Conservation (phyloP, 768 basidiomycete species). For the Cyclocybe aegerita region DNA sequence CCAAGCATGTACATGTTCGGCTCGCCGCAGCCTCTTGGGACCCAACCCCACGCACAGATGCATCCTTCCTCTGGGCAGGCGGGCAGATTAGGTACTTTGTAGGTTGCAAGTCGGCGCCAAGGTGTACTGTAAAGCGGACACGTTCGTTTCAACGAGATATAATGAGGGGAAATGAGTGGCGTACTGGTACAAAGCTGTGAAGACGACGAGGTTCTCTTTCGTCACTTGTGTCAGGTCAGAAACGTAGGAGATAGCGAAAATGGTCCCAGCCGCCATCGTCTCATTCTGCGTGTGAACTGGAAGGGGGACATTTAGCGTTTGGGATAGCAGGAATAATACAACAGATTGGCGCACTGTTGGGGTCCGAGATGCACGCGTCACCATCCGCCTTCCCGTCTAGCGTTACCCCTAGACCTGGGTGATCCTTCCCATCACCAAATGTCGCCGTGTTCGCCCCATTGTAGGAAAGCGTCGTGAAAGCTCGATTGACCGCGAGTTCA, state of each 20-base stretch:
- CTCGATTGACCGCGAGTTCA: constrained; percentile 41
- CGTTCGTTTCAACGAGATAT: not conserved
- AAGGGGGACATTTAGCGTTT: not conserved
- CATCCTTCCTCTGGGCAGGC: constrained; percentile 43
- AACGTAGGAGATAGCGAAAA: constrained; percentile 45
- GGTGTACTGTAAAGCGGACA: constrained; percentile 30
- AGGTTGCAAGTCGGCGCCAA: constrained; percentile 42
- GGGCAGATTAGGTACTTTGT: constrained; percentile 40
- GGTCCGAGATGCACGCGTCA: constrained; percentile 30
- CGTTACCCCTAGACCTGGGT: constrained; percentile 26
- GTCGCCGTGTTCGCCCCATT: constrained; percentile 22
- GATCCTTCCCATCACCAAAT: constrained; percentile 34
- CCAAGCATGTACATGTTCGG: constrained; percentile 48
- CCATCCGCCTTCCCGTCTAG: constrained; percentile 23
- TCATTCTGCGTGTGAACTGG: constrained; percentile 46
- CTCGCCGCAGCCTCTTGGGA: constrained; percentile 32
- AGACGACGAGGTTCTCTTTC: constrained; percentile 42
- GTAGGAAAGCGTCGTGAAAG: constrained; percentile 38
- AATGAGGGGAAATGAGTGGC: constrained; percentile 7
- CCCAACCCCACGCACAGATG: constrained; percentile 39
- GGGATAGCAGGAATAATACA: not conserved
- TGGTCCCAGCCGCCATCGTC: constrained; percentile 45
- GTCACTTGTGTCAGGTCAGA: constrained; percentile 39
- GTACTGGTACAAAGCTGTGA: constrained; percentile 39
- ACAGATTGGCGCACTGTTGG: constrained; percentile 31